Base-by-base conservation (phyloP, 2,329 filamentous ascomycete species). In the Fusarium secorum region DNA sequence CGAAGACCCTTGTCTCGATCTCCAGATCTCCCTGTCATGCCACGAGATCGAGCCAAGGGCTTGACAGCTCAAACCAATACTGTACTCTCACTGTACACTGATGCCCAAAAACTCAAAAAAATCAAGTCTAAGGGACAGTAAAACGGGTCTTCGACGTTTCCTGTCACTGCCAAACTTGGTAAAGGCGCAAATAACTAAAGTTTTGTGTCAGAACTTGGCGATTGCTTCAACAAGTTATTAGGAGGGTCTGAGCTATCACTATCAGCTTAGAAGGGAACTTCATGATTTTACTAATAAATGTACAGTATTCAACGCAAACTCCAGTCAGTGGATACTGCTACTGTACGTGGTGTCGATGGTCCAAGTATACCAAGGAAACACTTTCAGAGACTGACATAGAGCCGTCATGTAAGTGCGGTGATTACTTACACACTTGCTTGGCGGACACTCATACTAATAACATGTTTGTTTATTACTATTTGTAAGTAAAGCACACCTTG, bases 1-100 rank as follows among this genome's bases (percentile, higher is more conserved):
- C 30, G 26, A 64, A n/a, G 18, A 58, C 49, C 66, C 66, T 49
- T 67, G 49, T 55, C 68, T 67, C 71, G 71, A 74, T 74, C 68
- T 62, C 53, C 49, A 58, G 38, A 30, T 45, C 59, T 70, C 71
- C 71, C 57, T 72, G 71, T 60, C 59, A 26, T 24, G 42, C 51
- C 38, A 28, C 53, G 39, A 49, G 68, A 73, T 73, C 71, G 71
- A 67, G 38, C 38, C 71, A 58, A 64, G 60, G 42, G 24, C 32
- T 35, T 22, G 33, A 54, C 48, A 33, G 35, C 11, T 41, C 26
- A 41, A 15, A 39, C 6, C 36, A 14, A 30, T 17, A 28, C 35
- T 20, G 35, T 41, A 46, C 30, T n/a, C 22, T 15, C 26, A 36
- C 30, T 42, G 48, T 36, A 20, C 46, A 60, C 22, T 22, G 24